A percentile compares a stretch with the other conserved stretches of the same genome.
phyloP scores from a whole-genome alignment of 2,329 filamentous ascomycete species.

The Ophiostoma australiae region DNA sequence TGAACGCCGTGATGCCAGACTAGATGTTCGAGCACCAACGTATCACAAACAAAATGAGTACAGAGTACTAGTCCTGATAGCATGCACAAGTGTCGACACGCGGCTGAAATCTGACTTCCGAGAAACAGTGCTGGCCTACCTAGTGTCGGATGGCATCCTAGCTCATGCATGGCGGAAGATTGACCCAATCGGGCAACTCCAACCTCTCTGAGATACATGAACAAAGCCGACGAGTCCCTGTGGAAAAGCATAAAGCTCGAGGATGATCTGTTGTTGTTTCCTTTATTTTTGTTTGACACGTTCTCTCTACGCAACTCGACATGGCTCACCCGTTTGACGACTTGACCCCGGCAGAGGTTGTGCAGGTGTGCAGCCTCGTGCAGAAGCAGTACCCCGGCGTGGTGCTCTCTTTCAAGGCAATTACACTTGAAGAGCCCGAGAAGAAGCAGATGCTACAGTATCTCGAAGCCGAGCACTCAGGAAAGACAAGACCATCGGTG shows the following conservation, averaged over 20 bases:
- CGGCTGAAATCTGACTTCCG: background rate
- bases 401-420: constrained; percentile 56
- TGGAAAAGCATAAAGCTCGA: background rate
- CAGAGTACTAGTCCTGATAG: too few species aligned
- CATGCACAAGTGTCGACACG: too few species aligned
- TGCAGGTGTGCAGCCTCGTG: background rate
- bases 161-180: background rate
- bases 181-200: background rate
- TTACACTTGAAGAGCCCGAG: constrained; percentile 55
- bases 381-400: constrained; percentile 36
- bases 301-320: background rate
- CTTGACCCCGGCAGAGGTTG: background rate
- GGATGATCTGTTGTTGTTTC: background rate
- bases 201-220: background rate
- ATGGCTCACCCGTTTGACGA: background rate
- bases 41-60: too few species aligned
- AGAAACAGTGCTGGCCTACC: background rate
- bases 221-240: background rate
- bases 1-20: too few species aligned
- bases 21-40: too few species aligned
- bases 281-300: background rate
- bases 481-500: constrained; percentile 37
- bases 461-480: constrained; percentile 40
- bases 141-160: background rate
- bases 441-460: constrained; percentile 50